phyloP scores from a whole-genome alignment of 1,284 basidiomycete genomes.

The Apiotrichum laibachii region DNA sequence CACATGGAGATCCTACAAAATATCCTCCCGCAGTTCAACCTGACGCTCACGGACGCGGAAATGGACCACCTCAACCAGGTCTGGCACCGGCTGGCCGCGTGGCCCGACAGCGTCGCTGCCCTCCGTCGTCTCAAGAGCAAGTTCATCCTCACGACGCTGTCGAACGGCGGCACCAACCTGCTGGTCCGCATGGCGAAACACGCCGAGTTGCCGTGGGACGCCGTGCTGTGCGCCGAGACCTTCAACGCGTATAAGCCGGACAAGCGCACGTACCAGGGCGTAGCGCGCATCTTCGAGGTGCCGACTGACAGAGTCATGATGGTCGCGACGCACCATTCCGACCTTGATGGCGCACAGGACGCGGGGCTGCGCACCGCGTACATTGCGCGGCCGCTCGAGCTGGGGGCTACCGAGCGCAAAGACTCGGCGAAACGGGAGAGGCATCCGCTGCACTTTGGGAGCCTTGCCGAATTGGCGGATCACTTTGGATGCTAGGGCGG shows the following conservation, averaged over 20 bases:
- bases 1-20: conserved; percentile 13
- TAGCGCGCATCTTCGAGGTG: conserved; percentile 10
- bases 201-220: conserved; percentile 14
- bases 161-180: conserved; percentile 17
- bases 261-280: conserved; percentile 8
- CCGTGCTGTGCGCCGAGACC: conserved; percentile 13
- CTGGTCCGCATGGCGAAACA: conserved; percentile 18
- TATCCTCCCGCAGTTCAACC: conserved; percentile 7
- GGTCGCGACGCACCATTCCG: conserved; percentile 17
- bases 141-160: conserved; percentile 14
- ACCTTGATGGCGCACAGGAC: conserved; percentile 17
- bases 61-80: conserved; percentile 10
- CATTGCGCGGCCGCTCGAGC: conserved; percentile 15
- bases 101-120: conserved; percentile 12
- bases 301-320: conserved; percentile 12
- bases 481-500: conserved; percentile 9
- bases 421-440: not conserved
- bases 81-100: conserved; percentile 16
- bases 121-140: conserved; percentile 7
- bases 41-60: conserved; percentile 1
- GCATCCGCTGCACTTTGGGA: conserved; percentile 15
- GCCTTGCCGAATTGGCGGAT: conserved; percentile 10
- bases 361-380: conserved; percentile 15
- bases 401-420: conserved; percentile 1
- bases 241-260: conserved; percentile 21